Evolutionary conservation across 1,284 basidiomycete species (phyloP).

Genomic region (Cutaneotrichosporon arboriforme): DNA sequence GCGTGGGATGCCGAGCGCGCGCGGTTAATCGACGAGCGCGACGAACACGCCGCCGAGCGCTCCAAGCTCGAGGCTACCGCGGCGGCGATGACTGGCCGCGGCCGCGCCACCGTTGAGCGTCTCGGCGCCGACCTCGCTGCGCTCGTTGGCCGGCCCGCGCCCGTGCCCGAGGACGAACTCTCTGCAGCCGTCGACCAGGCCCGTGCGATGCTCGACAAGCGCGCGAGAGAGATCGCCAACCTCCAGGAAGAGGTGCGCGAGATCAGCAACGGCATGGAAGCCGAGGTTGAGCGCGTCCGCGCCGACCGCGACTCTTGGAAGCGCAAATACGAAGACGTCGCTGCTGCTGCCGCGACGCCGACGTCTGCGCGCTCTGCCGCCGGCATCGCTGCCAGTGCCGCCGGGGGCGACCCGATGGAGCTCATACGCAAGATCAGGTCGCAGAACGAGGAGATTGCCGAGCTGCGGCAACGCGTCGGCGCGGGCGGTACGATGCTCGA

Average conservation of each 20-base stretch:
- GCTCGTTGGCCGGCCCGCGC: conserved; percentile 3
- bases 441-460: conserved; percentile 32
- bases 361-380: conserved; percentile 1
- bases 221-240: conserved; percentile 5
- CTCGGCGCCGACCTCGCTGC: neutral
- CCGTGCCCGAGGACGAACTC: neutral
- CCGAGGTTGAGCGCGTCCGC: conserved; percentile 56
- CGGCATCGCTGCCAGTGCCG: neutral
- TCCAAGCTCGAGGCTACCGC: neutral
- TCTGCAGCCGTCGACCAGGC: conserved; percentile 1
- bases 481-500: neutral
- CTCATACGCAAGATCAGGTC: conserved; percentile 11
- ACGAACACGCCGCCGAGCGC: conserved; percentile 1
- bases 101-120: neutral
- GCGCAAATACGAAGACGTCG: conserved; percentile 54
- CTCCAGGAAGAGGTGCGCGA: conserved; percentile 37
- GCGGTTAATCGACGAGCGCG: conserved; percentile 4
- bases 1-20: neutral
- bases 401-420: conserved; percentile 9
- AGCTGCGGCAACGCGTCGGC: neutral
- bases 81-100: neutral
- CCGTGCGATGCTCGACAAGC: neutral
- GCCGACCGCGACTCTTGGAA: conserved; percentile 55
- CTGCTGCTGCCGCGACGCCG: neutral
- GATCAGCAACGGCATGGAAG: conserved; percentile 54